Evolutionary conservation across 176 grass and related monocot species (phyloP), one percentile per base, ranked within the genome.

Genomic region (Tillandsia leiboldiana): DNA sequence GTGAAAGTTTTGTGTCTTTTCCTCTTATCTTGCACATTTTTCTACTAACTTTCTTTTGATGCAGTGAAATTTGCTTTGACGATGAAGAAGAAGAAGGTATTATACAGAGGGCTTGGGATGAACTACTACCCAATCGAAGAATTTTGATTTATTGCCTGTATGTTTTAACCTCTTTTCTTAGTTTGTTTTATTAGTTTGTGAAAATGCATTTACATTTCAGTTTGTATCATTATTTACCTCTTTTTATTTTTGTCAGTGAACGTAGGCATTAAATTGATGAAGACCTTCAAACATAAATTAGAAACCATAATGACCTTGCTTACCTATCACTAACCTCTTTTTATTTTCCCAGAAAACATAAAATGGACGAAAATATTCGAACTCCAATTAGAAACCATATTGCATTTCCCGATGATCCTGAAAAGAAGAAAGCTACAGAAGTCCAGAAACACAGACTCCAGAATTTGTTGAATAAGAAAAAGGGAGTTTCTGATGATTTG

Each of bases 101-200:
- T 5, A 50, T 85, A 49, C 75, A 72, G 77, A 92, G 93, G 79
- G 88, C 88, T 23, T 96, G 93, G 93, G 71, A 81, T 24, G 66
- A 24, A 17, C 75, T 77, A 74, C 81, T 89, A 67, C 83, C 62
- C 66, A 26, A 77, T 69, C 59, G 63, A 51, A 42, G 33, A 42
- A 85, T 87, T 80, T 69, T 92, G 64, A 92, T 96, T 70, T 96
- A 87, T 63, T 96, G 88, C 81, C 73, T 63, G 93, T 96, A 71
- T 63, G 88, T 78, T 67, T 53, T 54, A 70, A 50, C 59, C 54
- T 29, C 51, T 13, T 71, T 66, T 26, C 63, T 72, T 48, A 12
- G 66, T 50, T 12, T 14, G 0, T 14, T 42, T 69, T 27, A 14
- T 4, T 42, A 42, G 33, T 42, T 42, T 42, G 33, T 42, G 33